Percentiles rank a stretch among this genome's conserved stretches.
These are phyloP conservation scores for Xerocomus brunneocitrinus DNA, from an alignment of 768 basidiomycete species.

Conservation along the genomic window DNA sequence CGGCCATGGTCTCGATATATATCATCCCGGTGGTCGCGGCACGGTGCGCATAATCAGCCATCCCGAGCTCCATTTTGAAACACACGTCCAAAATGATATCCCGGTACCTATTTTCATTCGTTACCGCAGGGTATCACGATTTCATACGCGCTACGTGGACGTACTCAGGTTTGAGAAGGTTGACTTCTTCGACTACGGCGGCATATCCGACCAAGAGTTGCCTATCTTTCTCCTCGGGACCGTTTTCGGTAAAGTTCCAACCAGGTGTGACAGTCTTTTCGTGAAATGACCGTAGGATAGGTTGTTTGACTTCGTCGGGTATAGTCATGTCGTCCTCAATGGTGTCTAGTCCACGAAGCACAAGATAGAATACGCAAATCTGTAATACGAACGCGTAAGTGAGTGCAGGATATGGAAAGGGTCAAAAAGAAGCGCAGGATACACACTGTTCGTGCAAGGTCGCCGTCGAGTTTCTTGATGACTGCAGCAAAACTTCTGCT, in stretches of 20 bases:
- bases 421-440: not conserved
- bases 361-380: constrained; percentile 95
- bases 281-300: constrained; percentile 80
- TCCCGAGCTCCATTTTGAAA: constrained; percentile 86
- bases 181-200: constrained; percentile 75
- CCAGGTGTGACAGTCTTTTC: constrained; percentile 72
- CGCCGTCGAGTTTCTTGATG: constrained; percentile 94
- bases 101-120: constrained; percentile 49
- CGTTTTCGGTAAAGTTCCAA: constrained; percentile 80
- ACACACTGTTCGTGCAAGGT: constrained; percentile 87
- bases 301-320: constrained; percentile 79
- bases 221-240: constrained; percentile 85
- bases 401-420: not conserved
- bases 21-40: constrained; percentile 66
- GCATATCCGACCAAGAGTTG: constrained; percentile 82
- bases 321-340: constrained; percentile 99
- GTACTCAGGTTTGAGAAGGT: constrained; percentile 60
- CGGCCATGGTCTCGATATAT: constrained; percentile 69
- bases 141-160: not conserved
- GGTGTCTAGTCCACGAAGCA: constrained; percentile 92
- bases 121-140: not conserved
- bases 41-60: constrained; percentile 92
- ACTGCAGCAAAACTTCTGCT: constrained; percentile 89
- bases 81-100: constrained; percentile 78
- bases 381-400: constrained; percentile 28